phyloP scores from a whole-genome alignment of 176 grass and related monocot species.

The Olyra latifolia region DNA sequence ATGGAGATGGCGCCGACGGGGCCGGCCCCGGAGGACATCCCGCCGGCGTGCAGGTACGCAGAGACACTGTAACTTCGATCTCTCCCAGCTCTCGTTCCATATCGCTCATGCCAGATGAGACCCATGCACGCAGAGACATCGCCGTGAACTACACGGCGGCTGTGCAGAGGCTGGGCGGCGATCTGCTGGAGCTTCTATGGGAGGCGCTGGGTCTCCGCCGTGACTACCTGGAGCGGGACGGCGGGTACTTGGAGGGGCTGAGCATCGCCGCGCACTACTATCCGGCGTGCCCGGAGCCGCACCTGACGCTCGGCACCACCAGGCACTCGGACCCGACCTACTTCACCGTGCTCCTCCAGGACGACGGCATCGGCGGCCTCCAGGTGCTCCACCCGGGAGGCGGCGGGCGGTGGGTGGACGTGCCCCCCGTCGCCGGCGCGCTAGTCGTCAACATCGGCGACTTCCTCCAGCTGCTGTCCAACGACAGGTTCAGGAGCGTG shows the following conservation, averaged over 20 bases:
- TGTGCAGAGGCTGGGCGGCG: not conserved
- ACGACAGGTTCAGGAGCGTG: not conserved
- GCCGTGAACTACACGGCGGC: not conserved
- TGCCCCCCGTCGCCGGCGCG: not conserved
- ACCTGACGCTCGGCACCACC: no score
- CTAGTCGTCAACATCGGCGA: not conserved
- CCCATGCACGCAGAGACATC: no score
- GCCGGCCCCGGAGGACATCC: not conserved
- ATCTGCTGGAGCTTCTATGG: constrained; percentile 22
- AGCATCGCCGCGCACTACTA: constrained; percentile 6
- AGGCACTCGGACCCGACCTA: no score
- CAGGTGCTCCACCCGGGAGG: constrained; percentile 23
- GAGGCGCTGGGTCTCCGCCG: no score
- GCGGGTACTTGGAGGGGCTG: not conserved
- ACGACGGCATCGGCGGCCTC: constrained; percentile 19
- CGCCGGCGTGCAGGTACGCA: no score
- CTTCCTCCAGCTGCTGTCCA: no score
- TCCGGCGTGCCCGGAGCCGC: no score
- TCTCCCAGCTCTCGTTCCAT: no score
- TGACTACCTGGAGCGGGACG: no score
- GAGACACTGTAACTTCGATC: no score
- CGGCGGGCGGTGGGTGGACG: not conserved
- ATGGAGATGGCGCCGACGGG: not conserved
- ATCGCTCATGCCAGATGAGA: no score
- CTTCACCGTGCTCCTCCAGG: constrained; percentile 1